phyloP scores from a whole-genome alignment of 192 early-diverging fungal genomes.

The Podila clonocystis region DNA sequence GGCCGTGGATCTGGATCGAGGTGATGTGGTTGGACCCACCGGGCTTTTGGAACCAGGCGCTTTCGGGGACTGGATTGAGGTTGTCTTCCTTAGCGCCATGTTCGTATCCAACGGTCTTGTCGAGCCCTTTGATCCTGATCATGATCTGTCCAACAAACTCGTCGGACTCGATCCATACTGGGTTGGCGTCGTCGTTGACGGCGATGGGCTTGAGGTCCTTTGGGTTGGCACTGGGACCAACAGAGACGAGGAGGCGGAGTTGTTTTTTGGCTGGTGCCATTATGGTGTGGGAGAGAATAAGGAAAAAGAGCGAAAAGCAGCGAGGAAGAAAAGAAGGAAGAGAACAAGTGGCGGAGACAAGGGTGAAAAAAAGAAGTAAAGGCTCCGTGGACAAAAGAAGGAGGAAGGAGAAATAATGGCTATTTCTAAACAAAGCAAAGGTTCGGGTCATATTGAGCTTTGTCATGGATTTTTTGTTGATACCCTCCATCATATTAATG shows the following conservation, averaged over 20 bases:
- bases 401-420: not conserved
- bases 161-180: slow-evolving; percentile 20
- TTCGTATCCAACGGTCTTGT: slow-evolving; percentile 21
- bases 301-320: not conserved
- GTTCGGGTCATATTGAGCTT: too few relatives aligned
- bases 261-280: not conserved
- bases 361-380: not conserved
- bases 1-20: slow-evolving; percentile 18
- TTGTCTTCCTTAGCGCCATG: slow-evolving; percentile 30
- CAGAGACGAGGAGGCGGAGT: slow-evolving; percentile 17
- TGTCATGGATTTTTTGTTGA: too few relatives aligned
- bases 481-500: too few relatives aligned
- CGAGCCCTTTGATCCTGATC: slow-evolving; percentile 17
- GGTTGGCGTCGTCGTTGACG: slow-evolving; percentile 28
- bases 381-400: not conserved
- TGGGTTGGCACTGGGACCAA: slow-evolving; percentile 5
- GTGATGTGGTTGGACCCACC: slow-evolving; percentile 6
- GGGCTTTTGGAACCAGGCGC: slow-evolving; percentile 31
- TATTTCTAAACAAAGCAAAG: too few relatives aligned
- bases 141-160: slow-evolving; percentile 34
- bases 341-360: not conserved
- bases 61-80: slow-evolving; percentile 8
- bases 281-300: not conserved
- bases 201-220: slow-evolving; percentile 7
- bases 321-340: not conserved